Percentiles rank a stretch among this genome's conserved stretches.
These are phyloP conservation scores for Cystobasidium slooffiae DNA, from an alignment of 1,284 basidiomycete genomes.

Conservation along the genomic window DNA sequence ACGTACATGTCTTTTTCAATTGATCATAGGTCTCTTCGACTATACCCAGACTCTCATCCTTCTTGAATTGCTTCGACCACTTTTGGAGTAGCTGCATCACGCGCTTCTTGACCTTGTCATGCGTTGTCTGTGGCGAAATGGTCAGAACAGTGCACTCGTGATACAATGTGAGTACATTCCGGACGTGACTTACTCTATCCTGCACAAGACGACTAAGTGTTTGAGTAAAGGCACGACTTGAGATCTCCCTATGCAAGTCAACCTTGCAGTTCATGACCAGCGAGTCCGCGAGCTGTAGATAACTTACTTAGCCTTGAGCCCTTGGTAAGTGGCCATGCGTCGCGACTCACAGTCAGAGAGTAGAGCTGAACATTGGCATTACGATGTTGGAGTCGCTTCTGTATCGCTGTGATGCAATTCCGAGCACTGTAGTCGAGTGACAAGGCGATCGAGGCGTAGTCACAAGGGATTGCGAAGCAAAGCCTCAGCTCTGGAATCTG, in stretches of 20 bases:
- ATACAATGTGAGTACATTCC: too few species aligned
- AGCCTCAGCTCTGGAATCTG: neutral
- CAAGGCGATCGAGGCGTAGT: constrained; percentile 16
- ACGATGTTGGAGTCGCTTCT: constrained; percentile 89
- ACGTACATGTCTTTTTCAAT: constrained; percentile 62
- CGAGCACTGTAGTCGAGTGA: constrained; percentile 67
- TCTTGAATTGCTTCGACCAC: constrained; percentile 85
- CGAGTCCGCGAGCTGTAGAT: constrained; percentile 75
- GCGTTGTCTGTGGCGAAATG: constrained; percentile 70
- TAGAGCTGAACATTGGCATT: constrained; percentile 97
- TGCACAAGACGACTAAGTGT: constrained; percentile 81
- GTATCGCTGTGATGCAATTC: constrained; percentile 78
- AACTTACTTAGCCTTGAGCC: too few species aligned
- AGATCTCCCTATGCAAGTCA: constrained; percentile 81
- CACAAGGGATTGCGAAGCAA: neutral
- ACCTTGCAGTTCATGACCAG: constrained; percentile 89
- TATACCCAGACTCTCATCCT: constrained; percentile 70
- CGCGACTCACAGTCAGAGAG: constrained; percentile 67
- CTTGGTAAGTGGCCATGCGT: too few species aligned
- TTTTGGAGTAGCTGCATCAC: constrained; percentile 73
- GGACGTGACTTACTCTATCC: too few species aligned
- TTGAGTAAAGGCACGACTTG: constrained; percentile 85
- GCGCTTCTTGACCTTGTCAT: constrained; percentile 82
- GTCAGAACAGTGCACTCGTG: too few species aligned
- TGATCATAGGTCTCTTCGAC: constrained; percentile 88